Conservation (phyloP, 352 stramenopile genomes). For the Phytophthora hibernalis region DNA sequence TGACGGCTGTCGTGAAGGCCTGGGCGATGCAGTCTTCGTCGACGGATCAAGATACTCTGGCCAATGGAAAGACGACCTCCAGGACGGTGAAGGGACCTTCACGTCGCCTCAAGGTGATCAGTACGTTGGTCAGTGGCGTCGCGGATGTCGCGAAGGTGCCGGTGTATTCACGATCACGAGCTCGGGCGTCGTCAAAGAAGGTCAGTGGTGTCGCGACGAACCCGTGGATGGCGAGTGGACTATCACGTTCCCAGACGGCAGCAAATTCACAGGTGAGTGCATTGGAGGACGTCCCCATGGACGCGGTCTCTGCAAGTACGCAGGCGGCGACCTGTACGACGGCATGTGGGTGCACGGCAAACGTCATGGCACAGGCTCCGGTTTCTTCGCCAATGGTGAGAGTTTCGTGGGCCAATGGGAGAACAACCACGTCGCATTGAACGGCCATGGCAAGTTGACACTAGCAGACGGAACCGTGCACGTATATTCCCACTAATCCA, state of each 20-base stretch:
- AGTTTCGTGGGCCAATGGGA: slow-evolving; percentile 82
- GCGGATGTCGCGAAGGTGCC: slow-evolving; percentile 56
- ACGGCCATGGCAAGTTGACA: slow-evolving; percentile 71
- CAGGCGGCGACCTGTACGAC: slow-evolving; percentile 86
- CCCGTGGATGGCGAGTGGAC: slow-evolving; percentile 77
- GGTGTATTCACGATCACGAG: slow-evolving; percentile 53
- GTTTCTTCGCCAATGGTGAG: slow-evolving; percentile 78
- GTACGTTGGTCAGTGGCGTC: slow-evolving; percentile 77
- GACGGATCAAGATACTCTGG: slow-evolving; percentile 70
- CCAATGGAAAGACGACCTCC: slow-evolving; percentile 58
- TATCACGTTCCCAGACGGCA: slow-evolving; percentile 77
- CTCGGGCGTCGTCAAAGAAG: slow-evolving; percentile 74
- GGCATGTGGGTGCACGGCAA: slow-evolving; percentile 85
- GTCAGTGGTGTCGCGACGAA: slow-evolving; percentile 61
- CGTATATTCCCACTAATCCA: slow-evolving; percentile 58
- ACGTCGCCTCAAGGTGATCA: slow-evolving; percentile 57
- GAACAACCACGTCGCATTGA: slow-evolving; percentile 85
- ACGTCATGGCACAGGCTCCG: slow-evolving; percentile 70
- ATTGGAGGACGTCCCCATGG: slow-evolving; percentile 70
- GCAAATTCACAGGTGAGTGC: slow-evolving; percentile 78
- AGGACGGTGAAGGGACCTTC: slow-evolving; percentile 73
- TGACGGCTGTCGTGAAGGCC: slow-evolving; percentile 57
- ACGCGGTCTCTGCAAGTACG: slow-evolving; percentile 80
- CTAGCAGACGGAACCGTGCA: slow-evolving; percentile 78
- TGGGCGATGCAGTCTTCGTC: slow-evolving; percentile 60